Evolutionary conservation across 2,329 filamentous ascomycete species (phyloP).

Genomic region (Colletotrichum siamense): DNA sequence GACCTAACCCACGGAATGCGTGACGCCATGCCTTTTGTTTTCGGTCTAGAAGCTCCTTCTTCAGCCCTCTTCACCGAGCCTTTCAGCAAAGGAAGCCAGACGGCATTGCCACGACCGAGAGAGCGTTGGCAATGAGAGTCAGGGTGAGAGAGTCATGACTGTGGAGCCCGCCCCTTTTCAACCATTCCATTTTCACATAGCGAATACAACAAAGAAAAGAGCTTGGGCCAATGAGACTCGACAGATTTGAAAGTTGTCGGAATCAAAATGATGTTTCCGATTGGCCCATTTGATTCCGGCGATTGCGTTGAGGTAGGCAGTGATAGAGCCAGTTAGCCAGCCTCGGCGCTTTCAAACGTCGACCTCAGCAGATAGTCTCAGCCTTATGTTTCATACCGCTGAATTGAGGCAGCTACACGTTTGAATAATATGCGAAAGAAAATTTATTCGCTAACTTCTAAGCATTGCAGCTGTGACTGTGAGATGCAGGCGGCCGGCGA

Average conservation of each 20-base stretch:
- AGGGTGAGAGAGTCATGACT: neutral
- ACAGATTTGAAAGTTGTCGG: neutral
- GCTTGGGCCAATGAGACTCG: neutral
- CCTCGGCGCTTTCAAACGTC: neutral
- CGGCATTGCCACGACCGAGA: neutral
- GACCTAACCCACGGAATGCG: neutral
- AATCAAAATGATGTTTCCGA: neutral
- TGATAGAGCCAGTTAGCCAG: fast-evolving
- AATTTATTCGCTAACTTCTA: fast-evolving
- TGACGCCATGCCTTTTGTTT: neutral
- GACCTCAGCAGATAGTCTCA: neutral
- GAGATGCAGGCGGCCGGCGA: neutral
- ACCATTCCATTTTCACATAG: neutral
- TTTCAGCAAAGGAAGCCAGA: neutral
- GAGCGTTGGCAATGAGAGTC: neutral
- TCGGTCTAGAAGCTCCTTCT: neutral
- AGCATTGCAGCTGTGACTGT: neutral
- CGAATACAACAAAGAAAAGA: neutral
- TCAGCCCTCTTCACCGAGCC: neutral
- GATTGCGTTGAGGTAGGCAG: neutral
- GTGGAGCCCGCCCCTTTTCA: neutral
- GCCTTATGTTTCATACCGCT: fast-evolving
- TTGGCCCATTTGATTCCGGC: neutral
- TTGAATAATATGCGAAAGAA: neutral
- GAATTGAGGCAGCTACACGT: too few relatives aligned